These are phyloP conservation scores for Rhynchosporium agropyri DNA, from an alignment of 2,329 filamentous ascomycete genomes.

Conservation along the genomic window DNA sequence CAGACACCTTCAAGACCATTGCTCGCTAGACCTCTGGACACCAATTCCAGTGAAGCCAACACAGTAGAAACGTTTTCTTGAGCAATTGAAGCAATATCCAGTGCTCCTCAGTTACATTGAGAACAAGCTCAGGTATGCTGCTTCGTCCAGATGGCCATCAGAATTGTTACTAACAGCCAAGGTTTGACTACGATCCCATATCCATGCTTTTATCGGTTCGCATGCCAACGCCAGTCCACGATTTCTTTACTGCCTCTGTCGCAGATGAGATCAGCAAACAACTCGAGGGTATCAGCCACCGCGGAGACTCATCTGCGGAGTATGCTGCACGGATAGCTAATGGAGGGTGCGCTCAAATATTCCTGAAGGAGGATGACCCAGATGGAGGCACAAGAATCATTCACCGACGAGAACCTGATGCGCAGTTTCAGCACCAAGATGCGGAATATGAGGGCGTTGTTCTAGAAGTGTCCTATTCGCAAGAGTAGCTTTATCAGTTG, in stretches of 20 bases:
- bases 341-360: slow-evolving; percentile 15
- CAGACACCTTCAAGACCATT: slow-evolving; percentile 18
- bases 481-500: slow-evolving; percentile 1
- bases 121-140: slow-evolving; percentile 20
- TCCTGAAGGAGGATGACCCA: slow-evolving; percentile 17
- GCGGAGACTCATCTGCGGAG: slow-evolving; percentile 18
- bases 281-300: slow-evolving; percentile 17
- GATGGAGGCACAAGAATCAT: slow-evolving; percentile 18
- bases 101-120: slow-evolving; percentile 18
- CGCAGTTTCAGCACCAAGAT: slow-evolving; percentile 20
- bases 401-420: slow-evolving; percentile 19
- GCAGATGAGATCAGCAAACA: slow-evolving; percentile 17
- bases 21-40: slow-evolving; percentile 19
- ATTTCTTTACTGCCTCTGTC: slow-evolving; percentile 13
- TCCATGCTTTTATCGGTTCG: slow-evolving; percentile 17
- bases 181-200: slow-evolving; percentile 23
- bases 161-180: slow-evolving; percentile 20
- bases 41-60: slow-evolving; percentile 17
- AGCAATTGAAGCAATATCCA: slow-evolving; percentile 21
- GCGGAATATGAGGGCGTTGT: slow-evolving; percentile 20
- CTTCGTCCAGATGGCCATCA: slow-evolving; percentile 10
- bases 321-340: slow-evolving; percentile 20
- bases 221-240: slow-evolving; percentile 10
- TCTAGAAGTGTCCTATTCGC: slow-evolving; percentile 22
- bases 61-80: slow-evolving; percentile 22